Percentiles rank a stretch among this genome's conserved stretches.
These are phyloP conservation scores for Saxophila tyrrhenica DNA, from an alignment of 495 filamentous ascomycete species.

Conservation along the genomic window DNA sequence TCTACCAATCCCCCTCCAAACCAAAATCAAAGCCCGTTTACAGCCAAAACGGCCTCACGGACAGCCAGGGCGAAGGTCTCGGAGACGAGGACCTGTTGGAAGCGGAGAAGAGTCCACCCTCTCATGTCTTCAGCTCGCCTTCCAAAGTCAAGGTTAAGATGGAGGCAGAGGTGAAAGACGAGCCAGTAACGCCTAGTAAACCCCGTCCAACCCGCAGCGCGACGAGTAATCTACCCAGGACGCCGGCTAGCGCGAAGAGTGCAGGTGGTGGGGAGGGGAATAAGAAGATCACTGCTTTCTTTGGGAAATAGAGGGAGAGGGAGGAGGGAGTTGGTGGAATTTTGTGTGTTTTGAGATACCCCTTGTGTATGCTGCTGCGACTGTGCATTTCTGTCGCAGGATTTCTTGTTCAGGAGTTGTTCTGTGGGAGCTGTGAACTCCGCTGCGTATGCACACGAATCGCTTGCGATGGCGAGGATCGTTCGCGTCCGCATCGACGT, in stretches of 20 bases:
- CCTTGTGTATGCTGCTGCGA: too few relatives aligned
- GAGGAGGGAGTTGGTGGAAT: conserved; percentile 19
- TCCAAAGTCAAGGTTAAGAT: neutral
- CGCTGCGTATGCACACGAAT: too few relatives aligned
- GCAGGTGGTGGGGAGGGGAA: conserved; percentile 9
- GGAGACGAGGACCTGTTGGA: conserved; percentile 10
- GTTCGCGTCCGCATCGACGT: too few relatives aligned
- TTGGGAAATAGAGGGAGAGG: conserved; percentile 9
- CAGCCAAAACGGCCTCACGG: too few relatives aligned
- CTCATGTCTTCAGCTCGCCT: neutral
- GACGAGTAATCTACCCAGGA: conserved; percentile 17
- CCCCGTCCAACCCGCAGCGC: conserved; percentile 19
- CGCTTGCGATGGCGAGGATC: too few relatives aligned
- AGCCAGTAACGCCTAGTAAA: too few relatives aligned
- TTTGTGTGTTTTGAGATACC: conserved; percentile 9
- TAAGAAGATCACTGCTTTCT: conserved; percentile 21
- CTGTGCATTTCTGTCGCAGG: too few relatives aligned
- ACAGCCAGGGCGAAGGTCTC: conserved; percentile 5
- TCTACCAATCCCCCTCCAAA: neutral
- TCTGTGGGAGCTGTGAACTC: too few relatives aligned
- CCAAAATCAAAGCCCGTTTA: too few relatives aligned
- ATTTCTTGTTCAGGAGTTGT: too few relatives aligned
- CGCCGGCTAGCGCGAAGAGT: conserved; percentile 14
- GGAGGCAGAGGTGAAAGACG: neutral
- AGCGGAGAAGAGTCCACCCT: conserved; percentile 3